phyloP scores from a whole-genome alignment of 2,329 filamentous ascomycete species.

The Bipolaris cookei region DNA sequence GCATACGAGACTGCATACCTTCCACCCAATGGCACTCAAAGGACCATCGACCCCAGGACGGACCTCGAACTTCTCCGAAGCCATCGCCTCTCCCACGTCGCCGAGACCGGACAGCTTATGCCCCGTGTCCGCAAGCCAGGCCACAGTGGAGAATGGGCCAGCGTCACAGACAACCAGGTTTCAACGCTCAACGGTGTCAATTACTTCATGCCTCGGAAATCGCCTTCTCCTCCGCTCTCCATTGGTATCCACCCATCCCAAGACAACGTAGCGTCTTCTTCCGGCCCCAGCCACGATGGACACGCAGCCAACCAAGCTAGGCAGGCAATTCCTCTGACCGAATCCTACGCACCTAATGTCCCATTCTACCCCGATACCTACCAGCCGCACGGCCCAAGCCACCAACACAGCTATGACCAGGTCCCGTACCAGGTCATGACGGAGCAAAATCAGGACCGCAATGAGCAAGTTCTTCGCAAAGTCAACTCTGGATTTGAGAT shows the following conservation, averaged over 20 bases:
- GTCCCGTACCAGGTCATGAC: slow-evolving; percentile 39
- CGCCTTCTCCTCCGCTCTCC: slow-evolving; percentile 44
- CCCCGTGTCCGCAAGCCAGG: slow-evolving; percentile 49
- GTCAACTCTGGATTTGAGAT: slow-evolving; percentile 54
- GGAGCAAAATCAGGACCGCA: slow-evolving; percentile 37
- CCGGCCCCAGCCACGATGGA: slow-evolving; percentile 30
- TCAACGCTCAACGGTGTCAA: slow-evolving; percentile 45
- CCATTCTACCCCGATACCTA: slow-evolving; percentile 45
- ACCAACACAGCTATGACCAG: slow-evolving; percentile 45
- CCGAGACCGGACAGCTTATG: slow-evolving; percentile 58
- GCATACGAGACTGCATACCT: slow-evolving; percentile 47
- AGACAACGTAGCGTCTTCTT: slow-evolving; percentile 16
- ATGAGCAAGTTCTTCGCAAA: slow-evolving; percentile 49
- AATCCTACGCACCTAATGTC: slow-evolving; percentile 47
- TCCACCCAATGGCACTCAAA: slow-evolving; percentile 28
- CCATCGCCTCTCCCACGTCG: slow-evolving; percentile 58
- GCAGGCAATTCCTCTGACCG: slow-evolving; percentile 45
- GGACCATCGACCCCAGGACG: slow-evolving; percentile 41
- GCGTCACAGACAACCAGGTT: slow-evolving; percentile 41
- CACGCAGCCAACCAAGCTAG: slow-evolving; percentile 34
- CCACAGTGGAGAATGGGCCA: slow-evolving; percentile 49
- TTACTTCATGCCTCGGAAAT: slow-evolving; percentile 48
- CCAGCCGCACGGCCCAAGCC: slow-evolving; percentile 47
- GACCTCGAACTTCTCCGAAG: slow-evolving; percentile 53
- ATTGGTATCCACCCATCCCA: slow-evolving; percentile 24